Conservation (phyloP, 2,329 filamentous ascomycete species). For the Diaporthe citrichinensis region DNA sequence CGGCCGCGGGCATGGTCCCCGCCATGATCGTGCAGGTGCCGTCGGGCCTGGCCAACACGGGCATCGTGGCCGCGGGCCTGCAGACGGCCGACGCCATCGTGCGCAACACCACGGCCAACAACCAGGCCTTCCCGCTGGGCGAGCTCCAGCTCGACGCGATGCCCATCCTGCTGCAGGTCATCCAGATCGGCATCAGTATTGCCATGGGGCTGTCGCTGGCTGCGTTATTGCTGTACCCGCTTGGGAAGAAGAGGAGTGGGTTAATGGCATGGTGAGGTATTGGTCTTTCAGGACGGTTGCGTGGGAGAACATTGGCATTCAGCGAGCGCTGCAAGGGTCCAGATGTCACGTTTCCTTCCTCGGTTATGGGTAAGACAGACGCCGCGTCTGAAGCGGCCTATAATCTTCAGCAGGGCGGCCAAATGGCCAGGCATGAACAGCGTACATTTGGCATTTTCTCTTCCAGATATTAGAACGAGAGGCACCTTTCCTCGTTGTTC, state of each 20-base stretch:
- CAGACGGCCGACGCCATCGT: slow-evolving; percentile 26
- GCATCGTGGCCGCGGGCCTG: slow-evolving; percentile 18
- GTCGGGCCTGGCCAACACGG: slow-evolving; percentile 17
- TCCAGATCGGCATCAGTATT: slow-evolving; percentile 26
- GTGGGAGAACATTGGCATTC: slow-evolving; percentile 3
- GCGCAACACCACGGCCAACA: slow-evolving; percentile 27
- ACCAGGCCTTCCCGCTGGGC: slow-evolving; percentile 11
- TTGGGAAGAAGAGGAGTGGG: slow-evolving; percentile 21
- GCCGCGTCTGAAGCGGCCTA: slow-evolving; percentile 2
- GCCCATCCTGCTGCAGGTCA: slow-evolving; percentile 28
- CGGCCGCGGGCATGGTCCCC: slow-evolving; percentile 12
- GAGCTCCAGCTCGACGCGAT: slow-evolving; percentile 23
- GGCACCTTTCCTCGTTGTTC: not conserved
- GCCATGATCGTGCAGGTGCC: slow-evolving; percentile 28
- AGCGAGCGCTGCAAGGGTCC: not conserved
- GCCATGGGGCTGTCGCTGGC: slow-evolving; percentile 22
- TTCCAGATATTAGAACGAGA: slow-evolving; percentile 3
- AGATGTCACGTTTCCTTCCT: slow-evolving; percentile 19
- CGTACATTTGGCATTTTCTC: slow-evolving; percentile 1
- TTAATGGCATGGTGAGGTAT: slow-evolving; percentile 18
- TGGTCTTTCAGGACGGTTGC: not conserved
- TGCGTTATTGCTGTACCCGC: slow-evolving; percentile 11
- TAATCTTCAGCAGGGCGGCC: slow-evolving; percentile 21
- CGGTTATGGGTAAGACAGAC: not conserved
- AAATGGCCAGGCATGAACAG: slow-evolving; percentile 2